Evolutionary conservation across 306 rosid species (phyloP).

Genomic region (Vicia faba): DNA sequence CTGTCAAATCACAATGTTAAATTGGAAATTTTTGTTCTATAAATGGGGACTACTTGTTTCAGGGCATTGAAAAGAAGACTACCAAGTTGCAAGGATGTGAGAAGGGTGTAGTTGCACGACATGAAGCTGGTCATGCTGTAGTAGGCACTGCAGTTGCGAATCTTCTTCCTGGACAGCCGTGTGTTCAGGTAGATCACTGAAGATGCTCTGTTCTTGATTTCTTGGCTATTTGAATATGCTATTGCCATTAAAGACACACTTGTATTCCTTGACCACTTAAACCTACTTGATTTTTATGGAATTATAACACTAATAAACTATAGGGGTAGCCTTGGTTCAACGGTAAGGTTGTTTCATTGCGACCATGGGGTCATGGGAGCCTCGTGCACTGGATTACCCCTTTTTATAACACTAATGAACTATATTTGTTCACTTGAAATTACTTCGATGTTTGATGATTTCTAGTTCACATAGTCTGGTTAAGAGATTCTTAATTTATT

Average conservation of each 20-base stretch:
- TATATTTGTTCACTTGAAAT: background rate
- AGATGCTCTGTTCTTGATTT: constrained; percentile 27
- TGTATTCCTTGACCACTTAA: constrained; percentile 13
- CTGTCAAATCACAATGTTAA: constrained; percentile 6
- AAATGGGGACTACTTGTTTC: constrained; percentile 34
- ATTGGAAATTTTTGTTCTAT: background rate
- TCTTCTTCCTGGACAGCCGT: constrained; percentile 94
- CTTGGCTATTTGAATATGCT: constrained; percentile 25
- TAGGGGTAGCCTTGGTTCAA: too few relatives aligned
- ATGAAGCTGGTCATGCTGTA: constrained; percentile 99
- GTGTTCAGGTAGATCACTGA: constrained; percentile 72
- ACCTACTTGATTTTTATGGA: constrained; percentile 30
- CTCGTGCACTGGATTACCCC: too few relatives aligned
- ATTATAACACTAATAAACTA: background rate
- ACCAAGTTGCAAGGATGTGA: constrained; percentile 90
- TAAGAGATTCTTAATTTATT: too few relatives aligned
- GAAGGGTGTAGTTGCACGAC: constrained; percentile 96
- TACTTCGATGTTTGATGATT: too few relatives aligned
- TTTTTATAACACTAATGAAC: background rate
- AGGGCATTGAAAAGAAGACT: constrained; percentile 98
- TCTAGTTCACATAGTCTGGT: too few relatives aligned
- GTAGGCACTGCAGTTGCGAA: constrained; percentile 96
- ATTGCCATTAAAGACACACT: constrained; percentile 21
- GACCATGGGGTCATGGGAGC: too few relatives aligned
- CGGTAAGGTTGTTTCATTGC: too few relatives aligned